Conservation (phyloP, 1,284 basidiomycete species). For the Vanrija humicola region DNA sequence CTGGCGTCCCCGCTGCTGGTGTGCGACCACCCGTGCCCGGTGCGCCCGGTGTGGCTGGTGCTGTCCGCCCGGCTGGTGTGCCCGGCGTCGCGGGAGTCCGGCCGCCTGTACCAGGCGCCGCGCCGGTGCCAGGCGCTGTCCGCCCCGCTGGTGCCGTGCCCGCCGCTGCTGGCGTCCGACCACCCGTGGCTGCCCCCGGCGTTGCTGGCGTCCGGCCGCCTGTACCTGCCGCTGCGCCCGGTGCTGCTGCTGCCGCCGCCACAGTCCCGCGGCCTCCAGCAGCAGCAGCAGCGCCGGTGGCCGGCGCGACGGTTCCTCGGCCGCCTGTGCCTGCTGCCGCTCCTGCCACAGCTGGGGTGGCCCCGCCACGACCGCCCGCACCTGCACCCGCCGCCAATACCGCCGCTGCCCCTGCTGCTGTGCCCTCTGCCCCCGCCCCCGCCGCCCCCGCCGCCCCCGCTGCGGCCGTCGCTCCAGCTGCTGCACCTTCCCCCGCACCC, state of each 20-base stretch:
- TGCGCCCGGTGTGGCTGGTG: background rate
- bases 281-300: too few relatives aligned
- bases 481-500: background rate
- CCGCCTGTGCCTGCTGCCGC: background rate
- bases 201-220: background rate
- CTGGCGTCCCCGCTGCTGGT: background rate
- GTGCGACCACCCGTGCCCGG: background rate
- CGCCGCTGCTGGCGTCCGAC: constrained; percentile 14
- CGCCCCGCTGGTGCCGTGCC: constrained; percentile 19
- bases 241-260: constrained; percentile 7
- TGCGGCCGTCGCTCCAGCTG: background rate
- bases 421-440: background rate
- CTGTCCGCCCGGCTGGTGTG: background rate
- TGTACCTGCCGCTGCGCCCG: constrained; percentile 8
- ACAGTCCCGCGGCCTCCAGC: background rate
- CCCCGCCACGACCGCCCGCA: background rate
- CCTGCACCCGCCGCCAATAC: background rate
- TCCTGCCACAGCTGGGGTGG: background rate
- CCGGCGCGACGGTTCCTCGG: background rate
- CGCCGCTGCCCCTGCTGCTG: background rate
- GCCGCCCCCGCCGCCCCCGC: background rate
- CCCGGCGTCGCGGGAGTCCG: background rate
- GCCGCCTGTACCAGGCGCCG: constrained; percentile 1
- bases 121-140: constrained; percentile 14
- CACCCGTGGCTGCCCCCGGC: constrained; percentile 2